Evolutionary conservation across 768 basidiomycete genomes (phyloP).

Genomic region (Boletus rubescentipes): DNA sequence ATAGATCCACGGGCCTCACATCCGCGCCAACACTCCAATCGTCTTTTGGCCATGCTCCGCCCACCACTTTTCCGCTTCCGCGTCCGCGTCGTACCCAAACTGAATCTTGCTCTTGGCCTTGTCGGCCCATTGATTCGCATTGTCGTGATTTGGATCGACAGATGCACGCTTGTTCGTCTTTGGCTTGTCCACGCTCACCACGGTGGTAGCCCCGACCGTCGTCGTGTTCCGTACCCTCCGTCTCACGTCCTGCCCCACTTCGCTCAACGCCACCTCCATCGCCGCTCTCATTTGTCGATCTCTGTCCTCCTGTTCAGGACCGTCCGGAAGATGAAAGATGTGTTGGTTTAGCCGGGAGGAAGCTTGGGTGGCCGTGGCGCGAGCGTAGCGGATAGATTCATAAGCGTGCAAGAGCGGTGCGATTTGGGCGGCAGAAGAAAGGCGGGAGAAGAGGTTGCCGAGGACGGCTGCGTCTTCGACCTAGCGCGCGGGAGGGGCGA

Average conservation of each 20-base stretch:
- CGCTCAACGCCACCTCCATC: constrained; percentile 40
- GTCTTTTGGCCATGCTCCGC: constrained; percentile 26
- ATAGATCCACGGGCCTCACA: background rate
- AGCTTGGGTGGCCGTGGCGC: constrained; percentile 49
- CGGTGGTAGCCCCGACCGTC: background rate
- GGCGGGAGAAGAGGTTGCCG: constrained; percentile 50
- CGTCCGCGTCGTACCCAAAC: constrained; percentile 57
- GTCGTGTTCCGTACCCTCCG: constrained; percentile 11
- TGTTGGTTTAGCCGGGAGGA: constrained; percentile 50
- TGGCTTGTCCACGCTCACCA: too few relatives aligned
- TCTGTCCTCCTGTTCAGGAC: constrained; percentile 48
- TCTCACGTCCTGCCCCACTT: constrained; percentile 13
- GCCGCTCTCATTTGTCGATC: constrained; percentile 51
- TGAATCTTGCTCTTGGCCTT: constrained; percentile 44
- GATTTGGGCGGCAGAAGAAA: constrained; percentile 45
- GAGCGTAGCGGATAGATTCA: constrained; percentile 47
- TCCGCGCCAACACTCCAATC: constrained; percentile 14
- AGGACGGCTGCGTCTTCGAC: constrained; percentile 39
- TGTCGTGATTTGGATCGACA: constrained; percentile 23
- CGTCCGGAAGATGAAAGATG: constrained; percentile 57
- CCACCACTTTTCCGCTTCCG: constrained; percentile 53
- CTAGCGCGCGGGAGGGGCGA: constrained; percentile 11
- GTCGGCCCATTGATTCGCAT: constrained; percentile 61
- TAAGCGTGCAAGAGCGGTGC: constrained; percentile 49
- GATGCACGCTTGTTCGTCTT: too few relatives aligned